Percentiles rank a stretch among this genome's conserved stretches.
Conservation (phyloP, 2,329 filamentous ascomycete genomes). For the Aureobasidium sp. region DNA sequence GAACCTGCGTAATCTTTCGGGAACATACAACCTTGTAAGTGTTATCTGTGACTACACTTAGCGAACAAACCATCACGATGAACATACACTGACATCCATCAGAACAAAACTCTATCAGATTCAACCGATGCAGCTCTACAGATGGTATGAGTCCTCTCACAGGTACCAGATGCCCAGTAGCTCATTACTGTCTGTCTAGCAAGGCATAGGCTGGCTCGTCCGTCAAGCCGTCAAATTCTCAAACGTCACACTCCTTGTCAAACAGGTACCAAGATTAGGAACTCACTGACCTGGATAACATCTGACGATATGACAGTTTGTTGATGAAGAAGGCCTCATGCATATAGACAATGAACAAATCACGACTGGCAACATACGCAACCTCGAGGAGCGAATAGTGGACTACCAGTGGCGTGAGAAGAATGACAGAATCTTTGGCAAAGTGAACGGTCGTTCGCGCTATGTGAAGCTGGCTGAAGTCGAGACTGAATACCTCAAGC, state of each 20-base stretch:
- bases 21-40: slow-evolving; percentile 55
- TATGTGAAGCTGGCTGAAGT: slow-evolving; percentile 31
- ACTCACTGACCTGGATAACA: not conserved
- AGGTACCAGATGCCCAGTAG: not conserved
- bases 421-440: slow-evolving; percentile 72
- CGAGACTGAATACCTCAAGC: slow-evolving; percentile 42
- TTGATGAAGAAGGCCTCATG: slow-evolving; percentile 31
- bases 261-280: slow-evolving; percentile 14
- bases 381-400: slow-evolving; percentile 47
- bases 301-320: slow-evolving; percentile 27
- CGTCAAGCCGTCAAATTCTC: slow-evolving; percentile 53
- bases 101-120: slow-evolving; percentile 72
- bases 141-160: slow-evolving; percentile 34
- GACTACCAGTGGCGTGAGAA: slow-evolving; percentile 56
- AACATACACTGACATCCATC: not conserved
- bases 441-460: slow-evolving; percentile 49
- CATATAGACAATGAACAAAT: slow-evolving; percentile 67
- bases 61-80: not conserved
- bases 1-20: slow-evolving; percentile 59
- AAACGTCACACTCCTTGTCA: slow-evolving; percentile 57
- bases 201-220: slow-evolving; percentile 33
- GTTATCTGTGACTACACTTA: not conserved
- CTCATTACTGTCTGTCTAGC: slow-evolving; percentile 14
- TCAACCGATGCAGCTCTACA: slow-evolving; percentile 58
- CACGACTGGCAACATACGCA: slow-evolving; percentile 62